phyloP scores from a whole-genome alignment of 1,284 basidiomycete genomes.

The Caloboletus firmus region DNA sequence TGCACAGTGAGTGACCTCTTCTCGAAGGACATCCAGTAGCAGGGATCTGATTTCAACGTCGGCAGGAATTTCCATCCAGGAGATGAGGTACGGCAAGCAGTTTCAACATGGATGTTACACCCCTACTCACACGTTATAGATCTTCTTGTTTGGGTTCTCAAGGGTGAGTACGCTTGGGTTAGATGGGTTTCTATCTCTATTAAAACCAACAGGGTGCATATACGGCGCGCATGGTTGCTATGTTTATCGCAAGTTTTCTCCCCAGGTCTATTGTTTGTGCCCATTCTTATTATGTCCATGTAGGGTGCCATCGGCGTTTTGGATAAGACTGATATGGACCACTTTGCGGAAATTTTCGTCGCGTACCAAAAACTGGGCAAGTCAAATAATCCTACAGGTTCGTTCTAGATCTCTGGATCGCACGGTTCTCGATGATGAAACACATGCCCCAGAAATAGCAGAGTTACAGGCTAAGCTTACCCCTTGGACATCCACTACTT shows the following conservation, averaged over 20 bases:
- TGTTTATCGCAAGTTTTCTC: slow-evolving; percentile 54
- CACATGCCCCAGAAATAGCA: slow-evolving; percentile 40
- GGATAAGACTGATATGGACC: slow-evolving; percentile 65
- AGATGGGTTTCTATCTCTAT: background rate
- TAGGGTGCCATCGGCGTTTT: slow-evolving; percentile 66
- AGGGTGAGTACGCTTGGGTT: slow-evolving; percentile 42
- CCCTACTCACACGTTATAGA: slow-evolving; percentile 34
- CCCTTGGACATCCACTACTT: slow-evolving; percentile 50
- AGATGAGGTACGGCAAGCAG: slow-evolving; percentile 52
- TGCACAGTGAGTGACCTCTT: slow-evolving; percentile 54
- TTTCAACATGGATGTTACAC: background rate
- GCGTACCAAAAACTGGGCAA: slow-evolving; percentile 61
- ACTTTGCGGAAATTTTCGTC: slow-evolving; percentile 62
- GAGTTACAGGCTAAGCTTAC: slow-evolving; percentile 45
- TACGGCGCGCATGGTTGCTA: slow-evolving; percentile 68
- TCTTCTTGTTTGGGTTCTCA: slow-evolving; percentile 76
- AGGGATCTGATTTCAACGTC: slow-evolving; percentile 1
- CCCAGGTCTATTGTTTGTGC: background rate
- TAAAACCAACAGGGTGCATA: slow-evolving; percentile 55
- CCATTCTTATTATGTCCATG: background rate
- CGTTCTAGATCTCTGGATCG: slow-evolving; percentile 7
- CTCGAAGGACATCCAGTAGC: background rate
- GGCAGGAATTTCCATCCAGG: slow-evolving; percentile 64
- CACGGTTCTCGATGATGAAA: background rate
- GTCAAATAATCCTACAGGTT: slow-evolving; percentile 47